Evolutionary conservation across 2,329 filamentous ascomycete species (phyloP).

Genomic region (Sarocladium kiliense): DNA sequence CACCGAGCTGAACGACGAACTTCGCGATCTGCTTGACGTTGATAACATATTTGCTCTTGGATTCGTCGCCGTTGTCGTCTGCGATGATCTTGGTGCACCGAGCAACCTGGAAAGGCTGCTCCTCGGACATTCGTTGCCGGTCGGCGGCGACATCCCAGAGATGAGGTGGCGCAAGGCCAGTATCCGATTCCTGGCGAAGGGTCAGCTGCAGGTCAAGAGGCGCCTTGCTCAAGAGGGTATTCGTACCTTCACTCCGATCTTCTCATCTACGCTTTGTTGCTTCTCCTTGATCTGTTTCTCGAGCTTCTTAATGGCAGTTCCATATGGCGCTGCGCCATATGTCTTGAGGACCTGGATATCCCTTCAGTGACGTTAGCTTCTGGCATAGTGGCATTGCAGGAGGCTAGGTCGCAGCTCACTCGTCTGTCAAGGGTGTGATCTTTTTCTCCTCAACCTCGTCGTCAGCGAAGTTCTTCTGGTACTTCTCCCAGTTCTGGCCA

Average conservation of each 20-base stretch:
- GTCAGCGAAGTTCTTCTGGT: constrained; percentile 93
- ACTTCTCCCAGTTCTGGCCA: constrained; percentile 96
- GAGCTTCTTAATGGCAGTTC: constrained; percentile 88
- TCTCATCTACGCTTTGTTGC: constrained; percentile 96
- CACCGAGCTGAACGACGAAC: constrained; percentile 96
- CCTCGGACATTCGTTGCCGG: constrained; percentile 96
- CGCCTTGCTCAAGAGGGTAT: background rate
- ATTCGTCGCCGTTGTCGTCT: constrained; percentile 84
- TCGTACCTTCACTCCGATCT: constrained; percentile 79
- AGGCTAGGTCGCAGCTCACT: constrained; percentile 55
- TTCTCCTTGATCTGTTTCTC: constrained; percentile 99
- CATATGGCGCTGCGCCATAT: constrained; percentile 95
- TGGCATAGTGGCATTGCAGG: constrained; percentile 5
- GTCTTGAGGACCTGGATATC: constrained; percentile 99
- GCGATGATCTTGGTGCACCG: constrained; percentile 99
- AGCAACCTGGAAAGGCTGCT: constrained; percentile 95
- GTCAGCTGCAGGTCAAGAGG: background rate
- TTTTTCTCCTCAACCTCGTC: constrained; percentile 99
- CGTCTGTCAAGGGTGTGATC: constrained; percentile 93
- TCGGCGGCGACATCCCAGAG: constrained; percentile 98
- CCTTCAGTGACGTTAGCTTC: constrained; percentile 43
- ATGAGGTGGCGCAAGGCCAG: constrained; percentile 94
- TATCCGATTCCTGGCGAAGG: constrained; percentile 84
- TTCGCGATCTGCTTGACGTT: constrained; percentile 99
- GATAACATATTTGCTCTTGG: constrained; percentile 99